Percentiles rank a stretch among this genome's conserved stretches.
Evolutionary conservation across 495 filamentous ascomycete species (phyloP).

Genomic region (Penicillium turbatum): DNA sequence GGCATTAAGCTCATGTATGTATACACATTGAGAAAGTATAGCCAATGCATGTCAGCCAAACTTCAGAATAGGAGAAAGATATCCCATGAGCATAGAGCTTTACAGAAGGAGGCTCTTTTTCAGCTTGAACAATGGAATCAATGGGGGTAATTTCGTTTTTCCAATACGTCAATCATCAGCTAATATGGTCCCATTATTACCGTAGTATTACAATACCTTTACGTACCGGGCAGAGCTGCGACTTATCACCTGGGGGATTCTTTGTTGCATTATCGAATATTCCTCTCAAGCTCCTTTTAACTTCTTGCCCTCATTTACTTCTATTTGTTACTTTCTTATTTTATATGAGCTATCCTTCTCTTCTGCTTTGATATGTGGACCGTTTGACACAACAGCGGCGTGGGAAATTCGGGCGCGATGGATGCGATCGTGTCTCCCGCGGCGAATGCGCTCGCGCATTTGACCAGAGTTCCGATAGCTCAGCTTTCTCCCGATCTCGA

Average conservation of each 20-base stretch:
- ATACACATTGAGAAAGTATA: background rate
- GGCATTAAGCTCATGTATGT: background rate
- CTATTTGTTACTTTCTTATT: background rate
- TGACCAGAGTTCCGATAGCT: slow-evolving; percentile 57
- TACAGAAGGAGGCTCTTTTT: background rate
- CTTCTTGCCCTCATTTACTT: background rate
- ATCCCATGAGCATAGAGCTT: background rate
- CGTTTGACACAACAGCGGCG: slow-evolving; percentile 8
- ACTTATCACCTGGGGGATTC: background rate
- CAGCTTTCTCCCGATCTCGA: slow-evolving; percentile 56
- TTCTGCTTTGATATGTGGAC: background rate
- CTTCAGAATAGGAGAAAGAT: background rate
- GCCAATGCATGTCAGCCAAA: background rate
- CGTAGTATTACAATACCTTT: background rate
- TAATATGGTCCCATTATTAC: background rate
- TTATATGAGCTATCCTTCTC: background rate
- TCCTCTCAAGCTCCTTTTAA: slow-evolving; percentile 3
- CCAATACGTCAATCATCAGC: background rate
- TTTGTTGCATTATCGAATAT: slow-evolving; percentile 5
- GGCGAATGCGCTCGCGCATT: slow-evolving; percentile 21
- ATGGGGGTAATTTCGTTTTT: background rate
- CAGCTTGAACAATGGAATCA: background rate
- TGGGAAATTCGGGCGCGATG: slow-evolving; percentile 28
- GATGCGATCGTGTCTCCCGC: slow-evolving; percentile 27
- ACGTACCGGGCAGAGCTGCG: background rate